These are phyloP conservation scores for Agastache rugosa DNA, from an alignment of 257 asterid species.

Conservation along the genomic window DNA sequence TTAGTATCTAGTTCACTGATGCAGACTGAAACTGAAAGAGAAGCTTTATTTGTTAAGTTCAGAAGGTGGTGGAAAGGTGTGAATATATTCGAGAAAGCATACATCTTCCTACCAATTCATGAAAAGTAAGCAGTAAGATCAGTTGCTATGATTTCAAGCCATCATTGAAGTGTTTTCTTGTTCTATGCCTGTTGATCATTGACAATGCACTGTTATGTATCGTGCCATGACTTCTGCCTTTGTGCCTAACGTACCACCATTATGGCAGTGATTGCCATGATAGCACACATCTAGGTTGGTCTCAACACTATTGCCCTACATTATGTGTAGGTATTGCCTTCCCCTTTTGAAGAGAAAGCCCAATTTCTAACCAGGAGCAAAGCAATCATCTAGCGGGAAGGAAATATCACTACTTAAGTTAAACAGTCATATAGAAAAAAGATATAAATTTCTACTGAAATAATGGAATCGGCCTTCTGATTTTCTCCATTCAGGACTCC, in stretches of 20 bases:
- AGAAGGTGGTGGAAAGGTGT: constrained; percentile 99
- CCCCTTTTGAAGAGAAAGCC: background rate
- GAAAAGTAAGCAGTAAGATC: constrained; percentile 66
- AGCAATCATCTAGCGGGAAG: background rate
- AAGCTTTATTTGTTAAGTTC: constrained; percentile 70
- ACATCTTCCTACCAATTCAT: constrained; percentile 85
- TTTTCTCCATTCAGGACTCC: constrained; percentile 29
- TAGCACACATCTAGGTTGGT: background rate
- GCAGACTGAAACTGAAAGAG: constrained; percentile 64
- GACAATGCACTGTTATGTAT: background rate
- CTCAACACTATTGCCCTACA: constrained; percentile 1
- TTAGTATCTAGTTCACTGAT: constrained; percentile 29
- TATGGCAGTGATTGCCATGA: constrained; percentile 21
- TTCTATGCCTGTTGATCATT: background rate
- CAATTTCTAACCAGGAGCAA: background rate
- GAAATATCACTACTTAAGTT: background rate
- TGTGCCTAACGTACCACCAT: constrained; percentile 5
- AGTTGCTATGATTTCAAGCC: constrained; percentile 24
- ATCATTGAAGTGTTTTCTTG: constrained; percentile 16
- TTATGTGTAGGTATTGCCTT: background rate
- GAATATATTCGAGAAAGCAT: constrained; percentile 88
- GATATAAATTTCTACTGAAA: background rate
- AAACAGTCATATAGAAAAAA: background rate
- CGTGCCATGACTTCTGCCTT: constrained; percentile 1
- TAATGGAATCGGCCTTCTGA: constrained; percentile 13